Conservation (phyloP, 345 rosid genomes). For the Fremontodendron californicum region DNA sequence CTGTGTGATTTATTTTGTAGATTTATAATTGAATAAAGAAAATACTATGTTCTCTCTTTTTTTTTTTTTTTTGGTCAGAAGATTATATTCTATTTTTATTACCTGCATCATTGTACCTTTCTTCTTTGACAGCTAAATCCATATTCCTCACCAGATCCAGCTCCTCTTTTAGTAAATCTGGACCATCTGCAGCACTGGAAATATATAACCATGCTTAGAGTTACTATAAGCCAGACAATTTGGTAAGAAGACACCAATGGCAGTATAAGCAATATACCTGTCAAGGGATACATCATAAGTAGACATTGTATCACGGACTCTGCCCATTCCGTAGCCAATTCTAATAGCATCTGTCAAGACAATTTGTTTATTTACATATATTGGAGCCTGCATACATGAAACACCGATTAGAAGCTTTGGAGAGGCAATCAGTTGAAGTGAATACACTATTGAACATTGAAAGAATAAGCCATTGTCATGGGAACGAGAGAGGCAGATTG, state of each 20-base stretch:
- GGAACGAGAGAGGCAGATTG: neutral
- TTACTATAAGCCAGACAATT: slow-evolving; percentile 37
- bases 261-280: slow-evolving; percentile 36
- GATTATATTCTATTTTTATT: neutral
- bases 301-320: slow-evolving; percentile 43
- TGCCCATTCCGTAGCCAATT: slow-evolving; percentile 65
- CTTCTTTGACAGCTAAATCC: slow-evolving; percentile 73
- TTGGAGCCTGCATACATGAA: slow-evolving; percentile 62
- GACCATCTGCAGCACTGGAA: slow-evolving; percentile 75
- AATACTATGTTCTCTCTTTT: neutral
- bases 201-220: slow-evolving; percentile 24
- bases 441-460: neutral
- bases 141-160: slow-evolving; percentile 58
- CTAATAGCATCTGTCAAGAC: slow-evolving; percentile 66
- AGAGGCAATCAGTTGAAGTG: slow-evolving; percentile 2
- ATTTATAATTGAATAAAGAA: neutral
- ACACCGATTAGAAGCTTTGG: slow-evolving; percentile 6
- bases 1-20: neutral
- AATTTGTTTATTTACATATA: slow-evolving; percentile 73
- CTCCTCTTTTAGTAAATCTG: slow-evolving; percentile 67
- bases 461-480: neutral
- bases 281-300: slow-evolving; percentile 73
- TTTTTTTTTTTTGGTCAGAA: neutral
- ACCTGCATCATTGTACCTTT: slow-evolving; percentile 91
- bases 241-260: neutral